Evolutionary conservation across 345 rosid species (phyloP).

Genomic region (Citrus hindsii): DNA sequence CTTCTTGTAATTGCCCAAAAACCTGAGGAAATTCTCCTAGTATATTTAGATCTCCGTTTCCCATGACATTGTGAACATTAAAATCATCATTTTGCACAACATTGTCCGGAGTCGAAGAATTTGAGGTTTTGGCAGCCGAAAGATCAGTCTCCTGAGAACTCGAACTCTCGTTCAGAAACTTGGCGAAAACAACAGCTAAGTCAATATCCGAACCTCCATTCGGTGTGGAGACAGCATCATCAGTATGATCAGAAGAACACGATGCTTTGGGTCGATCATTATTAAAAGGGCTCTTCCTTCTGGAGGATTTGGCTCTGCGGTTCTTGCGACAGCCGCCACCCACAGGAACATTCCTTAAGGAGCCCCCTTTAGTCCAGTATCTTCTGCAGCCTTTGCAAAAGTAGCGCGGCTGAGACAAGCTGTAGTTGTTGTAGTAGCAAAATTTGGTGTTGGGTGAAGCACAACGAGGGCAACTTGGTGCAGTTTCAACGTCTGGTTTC

Average conservation of each 20-base stretch:
- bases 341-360: constrained; percentile 74
- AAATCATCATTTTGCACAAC: constrained; percentile 6
- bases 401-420: constrained; percentile 88
- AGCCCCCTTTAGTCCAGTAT: constrained; percentile 93
- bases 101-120: constrained; percentile 14
- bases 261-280: not conserved
- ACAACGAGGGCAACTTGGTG: constrained; percentile 86
- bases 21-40: constrained; percentile 10
- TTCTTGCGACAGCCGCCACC: constrained; percentile 86
- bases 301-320: constrained; percentile 45
- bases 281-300: constrained; percentile 21
- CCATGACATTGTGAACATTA: not conserved
- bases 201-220: constrained; percentile 45
- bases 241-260: not conserved
- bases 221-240: not conserved
- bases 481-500: constrained; percentile 41
- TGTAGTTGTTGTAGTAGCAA: constrained; percentile 91
- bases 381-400: constrained; percentile 80
- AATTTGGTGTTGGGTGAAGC: constrained; percentile 85
- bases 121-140: constrained; percentile 12
- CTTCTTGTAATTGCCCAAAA: constrained; percentile 10
- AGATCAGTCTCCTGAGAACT: not conserved
- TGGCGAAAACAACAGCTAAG: constrained; percentile 70
- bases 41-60: not conserved
- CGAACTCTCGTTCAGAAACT: constrained; percentile 43